Base-by-base conservation (phyloP, 2,329 filamentous ascomycete species). In the Cordyceps sp. region DNA sequence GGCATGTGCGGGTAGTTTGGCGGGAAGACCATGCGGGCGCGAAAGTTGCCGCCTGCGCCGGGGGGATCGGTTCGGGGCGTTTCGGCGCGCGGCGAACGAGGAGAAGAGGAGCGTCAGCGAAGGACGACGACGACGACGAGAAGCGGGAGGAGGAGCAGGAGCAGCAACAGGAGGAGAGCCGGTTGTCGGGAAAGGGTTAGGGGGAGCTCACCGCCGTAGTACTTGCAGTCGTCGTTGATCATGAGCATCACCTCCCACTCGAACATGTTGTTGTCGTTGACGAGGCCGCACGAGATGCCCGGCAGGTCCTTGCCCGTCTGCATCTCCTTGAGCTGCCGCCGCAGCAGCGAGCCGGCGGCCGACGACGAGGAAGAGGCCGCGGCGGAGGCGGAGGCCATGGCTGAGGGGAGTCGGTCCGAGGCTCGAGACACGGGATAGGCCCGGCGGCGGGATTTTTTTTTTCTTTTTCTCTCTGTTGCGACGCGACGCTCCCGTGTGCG, bases 221-320 rank as follows among this genome's bases (percentile, higher is more conserved):
- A 81, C 58, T 86, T 88, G 58, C 81, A 86, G 50, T 93, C 85
- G 45, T 94, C 86, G 39, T 74, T 84, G 42, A 96, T 88, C 88
- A 98, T 96, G 38, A 98, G 73, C 81, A 94, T 93, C 15, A 96
- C 85, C 56, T 96, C 86, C 90, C 90, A 98, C 61, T 93, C 81
- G 43, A 94, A 94, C 9, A 96, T 75, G 52, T 93, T 93, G 58
- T 62, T 79, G 53, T 80, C 81, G 46, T 78, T 75, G 32, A 86
- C 75, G 27, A 98, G 63, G 1, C 90, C 90, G 46, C 84, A 93
- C 39, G 85, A 94, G 49, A 96, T 93, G 33, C 88, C 90, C 0
- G 84, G 84, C 29, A 96, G 79, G 55, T 93, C 85, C 51, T 85
- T 88, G 53, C 83, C 78, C 17, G 69, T 74, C 58, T 93, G 83